phyloP scores from a whole-genome alignment of 169 alveolate genomes.

The Cryptosporidium sp. region DNA sequence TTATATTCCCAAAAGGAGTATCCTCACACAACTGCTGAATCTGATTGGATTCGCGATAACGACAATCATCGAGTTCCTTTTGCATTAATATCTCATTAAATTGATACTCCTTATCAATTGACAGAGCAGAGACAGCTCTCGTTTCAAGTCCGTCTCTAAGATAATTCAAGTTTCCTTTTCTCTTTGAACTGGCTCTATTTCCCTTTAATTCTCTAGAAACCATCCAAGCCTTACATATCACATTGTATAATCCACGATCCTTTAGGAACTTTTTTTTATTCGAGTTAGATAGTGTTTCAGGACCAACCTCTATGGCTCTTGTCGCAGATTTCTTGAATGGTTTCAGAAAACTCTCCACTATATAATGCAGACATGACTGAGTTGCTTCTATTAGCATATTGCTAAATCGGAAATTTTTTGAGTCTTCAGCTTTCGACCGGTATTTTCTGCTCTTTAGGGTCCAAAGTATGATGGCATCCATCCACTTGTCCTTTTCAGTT shows the following conservation, averaged over 20 bases:
- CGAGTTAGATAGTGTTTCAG: constrained; percentile 65
- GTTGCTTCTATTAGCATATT: constrained; percentile 72
- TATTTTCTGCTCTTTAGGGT: constrained; percentile 54
- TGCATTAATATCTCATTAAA: not conserved
- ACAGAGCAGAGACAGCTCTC: not conserved
- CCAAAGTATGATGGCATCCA: constrained; percentile 72
- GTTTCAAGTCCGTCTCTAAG: constrained; percentile 13
- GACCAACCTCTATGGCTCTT: constrained; percentile 71
- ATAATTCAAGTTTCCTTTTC: not conserved
- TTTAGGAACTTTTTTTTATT: constrained; percentile 58
- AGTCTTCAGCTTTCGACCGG: constrained; percentile 64
- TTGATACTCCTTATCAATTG: constrained; percentile 9
- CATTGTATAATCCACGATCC: constrained; percentile 62
- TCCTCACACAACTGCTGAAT: constrained; percentile 10
- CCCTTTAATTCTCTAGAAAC: constrained; percentile 50
- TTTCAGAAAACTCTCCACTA: constrained; percentile 67
- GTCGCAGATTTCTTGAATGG: constrained; percentile 73
- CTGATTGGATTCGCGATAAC: not conserved
- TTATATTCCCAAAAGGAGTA: not conserved
- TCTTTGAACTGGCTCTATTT: constrained; percentile 15
- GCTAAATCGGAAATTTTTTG: constrained; percentile 65
- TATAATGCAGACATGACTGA: constrained; percentile 65
- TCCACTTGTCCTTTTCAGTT: constrained; percentile 72
- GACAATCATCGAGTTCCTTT: not conserved
- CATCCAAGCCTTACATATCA: constrained; percentile 67